These are phyloP conservation scores for Amphibolis antarctica DNA, from an alignment of 106 monocot genomes.

Conservation along the genomic window DNA sequence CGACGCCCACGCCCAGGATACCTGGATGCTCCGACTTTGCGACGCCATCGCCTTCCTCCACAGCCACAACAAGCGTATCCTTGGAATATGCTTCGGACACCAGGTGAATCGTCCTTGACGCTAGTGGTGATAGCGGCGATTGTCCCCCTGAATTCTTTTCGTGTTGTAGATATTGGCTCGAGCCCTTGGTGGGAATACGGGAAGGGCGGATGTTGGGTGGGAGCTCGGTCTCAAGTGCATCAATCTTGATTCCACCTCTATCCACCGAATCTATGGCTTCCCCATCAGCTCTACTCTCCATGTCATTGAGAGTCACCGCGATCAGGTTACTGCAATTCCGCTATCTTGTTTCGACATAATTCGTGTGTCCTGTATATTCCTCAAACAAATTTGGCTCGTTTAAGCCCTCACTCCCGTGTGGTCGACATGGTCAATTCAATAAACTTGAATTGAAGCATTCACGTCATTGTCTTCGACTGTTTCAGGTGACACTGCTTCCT, in stretches of 20 bases:
- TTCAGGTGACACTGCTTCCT: conserved; percentile 21
- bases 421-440: no score
- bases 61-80: conserved; percentile 7
- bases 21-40: conserved; percentile 12
- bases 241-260: conserved; percentile 8
- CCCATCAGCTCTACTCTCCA: conserved; percentile 3
- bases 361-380: background rate
- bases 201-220: conserved; percentile 27
- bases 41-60: conserved; percentile 14
- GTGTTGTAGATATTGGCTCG: conserved; percentile 8
- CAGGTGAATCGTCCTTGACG: conserved; percentile 4
- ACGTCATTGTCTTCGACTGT: background rate
- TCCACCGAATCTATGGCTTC: conserved; percentile 14
- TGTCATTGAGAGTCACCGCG: conserved; percentile 25
- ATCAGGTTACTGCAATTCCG: conserved; percentile 17
- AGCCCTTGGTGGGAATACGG: conserved; percentile 28
- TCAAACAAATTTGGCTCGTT: background rate
- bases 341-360: background rate
- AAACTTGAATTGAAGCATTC: no score
- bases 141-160: no score
- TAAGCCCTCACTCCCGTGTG: no score
- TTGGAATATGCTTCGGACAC: conserved; percentile 35
- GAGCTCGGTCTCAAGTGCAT: conserved; percentile 26
- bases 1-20: conserved; percentile 17
- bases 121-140: no score